Evolutionary conservation across 2,329 filamentous ascomycete genomes (phyloP).

Genomic region (Colletotrichum tanaceti): DNA sequence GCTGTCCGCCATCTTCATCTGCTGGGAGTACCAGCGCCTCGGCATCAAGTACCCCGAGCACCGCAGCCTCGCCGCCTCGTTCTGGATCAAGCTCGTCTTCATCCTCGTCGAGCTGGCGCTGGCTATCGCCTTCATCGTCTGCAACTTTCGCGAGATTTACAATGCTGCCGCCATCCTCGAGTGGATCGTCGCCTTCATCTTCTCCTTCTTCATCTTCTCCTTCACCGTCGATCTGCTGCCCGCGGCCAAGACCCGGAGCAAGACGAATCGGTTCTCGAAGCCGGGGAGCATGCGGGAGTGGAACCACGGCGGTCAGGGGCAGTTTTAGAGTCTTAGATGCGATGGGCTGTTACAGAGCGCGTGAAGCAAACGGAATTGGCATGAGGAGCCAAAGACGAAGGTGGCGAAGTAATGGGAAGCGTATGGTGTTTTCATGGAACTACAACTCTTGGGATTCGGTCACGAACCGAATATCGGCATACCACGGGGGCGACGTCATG

Average conservation of each 20-base stretch:
- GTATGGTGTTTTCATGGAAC: neutral
- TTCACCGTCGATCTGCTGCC: slow-evolving; percentile 91
- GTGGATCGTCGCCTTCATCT: slow-evolving; percentile 82
- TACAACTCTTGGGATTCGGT: neutral
- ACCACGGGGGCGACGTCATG: neutral
- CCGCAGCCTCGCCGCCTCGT: slow-evolving; percentile 78
- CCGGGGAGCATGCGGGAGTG: slow-evolving; percentile 27
- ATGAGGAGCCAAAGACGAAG: neutral
- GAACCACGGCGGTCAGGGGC: neutral
- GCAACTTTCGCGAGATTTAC: slow-evolving; percentile 58
- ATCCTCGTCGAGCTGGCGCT: slow-evolving; percentile 83
- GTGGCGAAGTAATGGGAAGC: neutral
- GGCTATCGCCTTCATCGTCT: slow-evolving; percentile 76
- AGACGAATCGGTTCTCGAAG: slow-evolving; percentile 33
- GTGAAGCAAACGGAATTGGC: neutral
- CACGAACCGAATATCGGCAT: slow-evolving; percentile 13
- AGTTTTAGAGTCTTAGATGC: slow-evolving; percentile 19
- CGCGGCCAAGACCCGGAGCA: slow-evolving; percentile 70
- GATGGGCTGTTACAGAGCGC: neutral
- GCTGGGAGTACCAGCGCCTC: slow-evolving; percentile 88
- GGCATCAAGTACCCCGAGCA: slow-evolving; percentile 80
- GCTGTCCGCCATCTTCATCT: slow-evolving; percentile 86
- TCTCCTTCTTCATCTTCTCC: slow-evolving; percentile 87
- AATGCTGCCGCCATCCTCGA: slow-evolving; percentile 84
- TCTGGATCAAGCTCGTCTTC: slow-evolving; percentile 89